Conservation (phyloP, 345 rosid genomes). For the Eucalyptus pauciflora region DNA sequence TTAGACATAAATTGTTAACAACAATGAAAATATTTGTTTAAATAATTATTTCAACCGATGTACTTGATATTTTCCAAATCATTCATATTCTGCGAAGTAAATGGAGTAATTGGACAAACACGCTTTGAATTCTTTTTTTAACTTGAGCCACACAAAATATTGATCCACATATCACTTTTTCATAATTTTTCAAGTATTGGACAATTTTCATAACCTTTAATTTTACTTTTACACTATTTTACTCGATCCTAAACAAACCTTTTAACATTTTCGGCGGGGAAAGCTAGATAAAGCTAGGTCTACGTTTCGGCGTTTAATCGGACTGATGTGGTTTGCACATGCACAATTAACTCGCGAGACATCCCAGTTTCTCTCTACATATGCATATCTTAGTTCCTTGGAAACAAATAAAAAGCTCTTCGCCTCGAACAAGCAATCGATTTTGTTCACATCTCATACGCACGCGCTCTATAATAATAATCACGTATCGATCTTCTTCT, state of each 20-base stretch:
- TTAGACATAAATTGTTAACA: neutral
- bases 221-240: neutral
- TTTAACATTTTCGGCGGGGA: neutral
- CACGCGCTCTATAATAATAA: neutral
- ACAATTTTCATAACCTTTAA: neutral
- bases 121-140: no score
- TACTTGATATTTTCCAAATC: no score
- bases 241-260: neutral
- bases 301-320: neutral
- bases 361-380: neutral
- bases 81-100: accelerated
- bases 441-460: neutral
- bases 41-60: no score
- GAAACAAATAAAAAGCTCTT: neutral
- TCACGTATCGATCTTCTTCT: neutral
- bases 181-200: neutral
- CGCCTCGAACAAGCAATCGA: neutral
- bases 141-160: no score
- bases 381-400: neutral
- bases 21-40: no score
- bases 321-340: neutral
- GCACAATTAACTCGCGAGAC: neutral
- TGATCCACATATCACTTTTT: neutral
- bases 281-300: neutral
- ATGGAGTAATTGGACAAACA: neutral